Evolutionary conservation across 306 rosid genomes (phyloP), one percentile per base, ranked within the genome.

Genomic region (Senna tora): DNA sequence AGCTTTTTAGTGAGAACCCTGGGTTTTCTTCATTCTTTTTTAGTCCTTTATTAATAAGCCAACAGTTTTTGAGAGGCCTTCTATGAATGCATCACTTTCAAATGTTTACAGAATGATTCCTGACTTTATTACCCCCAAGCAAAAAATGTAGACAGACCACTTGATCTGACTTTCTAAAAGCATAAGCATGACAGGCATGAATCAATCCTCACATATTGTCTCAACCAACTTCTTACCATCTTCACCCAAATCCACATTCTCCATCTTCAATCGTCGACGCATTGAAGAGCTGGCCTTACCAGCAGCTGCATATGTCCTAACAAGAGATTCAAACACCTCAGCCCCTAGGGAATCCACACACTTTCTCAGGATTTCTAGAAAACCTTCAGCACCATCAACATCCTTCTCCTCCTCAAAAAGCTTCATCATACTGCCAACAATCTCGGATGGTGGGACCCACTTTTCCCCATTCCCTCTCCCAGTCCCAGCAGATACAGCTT

Each of bases 381-480:
- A 86, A 55, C 80, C 80, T 82, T 94, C 98, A 7, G 95, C 92
- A 4, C 95, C 92, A 47, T 91, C 92, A 16, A 94, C 99, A 72
- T 94, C 89, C 69, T 87, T 89, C 76, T 84, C 89, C 74, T 45
- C 82, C 82, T 91, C 97, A 52, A 85, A 91, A 76, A 87, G 85
- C 72, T 43, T 73, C 96, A 91, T 83, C 75, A 89, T 76, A 22
- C 59, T 52, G 39, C 50, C 79, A 10, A 91, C 69, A 56, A 78
- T 73, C 72, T 76, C 77, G 2, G 80, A 50, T 5, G 94, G 75
- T 3, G 97, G 96, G 32, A 46, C 62, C 95, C 95, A 91, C 66
- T 87, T 94, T 67, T 81, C 47, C 25, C 95, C 95, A 54, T 87
- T 85, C 55, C 89, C 94, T 79, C 86, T 85, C 57, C 92, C 92